These are phyloP conservation scores for Entamoeba moshkovskii DNA, from an alignment of 208 protist species.

Conservation along the genomic window DNA sequence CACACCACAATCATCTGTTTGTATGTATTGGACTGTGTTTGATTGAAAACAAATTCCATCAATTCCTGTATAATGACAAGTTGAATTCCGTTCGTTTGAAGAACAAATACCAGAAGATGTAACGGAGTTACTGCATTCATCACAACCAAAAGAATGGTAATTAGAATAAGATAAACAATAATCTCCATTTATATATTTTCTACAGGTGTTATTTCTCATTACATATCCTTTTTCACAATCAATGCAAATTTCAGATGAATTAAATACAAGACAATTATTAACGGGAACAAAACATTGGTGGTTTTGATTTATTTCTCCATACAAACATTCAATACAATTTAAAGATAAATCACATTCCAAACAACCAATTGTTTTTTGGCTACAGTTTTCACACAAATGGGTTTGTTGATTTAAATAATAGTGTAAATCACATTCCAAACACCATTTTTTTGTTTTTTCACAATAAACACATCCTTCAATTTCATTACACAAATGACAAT, in stretches of 20 bases:
- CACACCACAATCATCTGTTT: no score
- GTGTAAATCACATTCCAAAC: neutral
- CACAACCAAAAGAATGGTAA: neutral
- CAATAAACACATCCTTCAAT: neutral
- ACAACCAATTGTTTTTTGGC: neutral
- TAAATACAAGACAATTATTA: neutral
- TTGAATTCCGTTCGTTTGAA: neutral
- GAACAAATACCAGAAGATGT: neutral
- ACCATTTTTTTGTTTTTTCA: neutral
- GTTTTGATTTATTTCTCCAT: neutral
- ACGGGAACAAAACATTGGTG: neutral
- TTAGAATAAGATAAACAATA: neutral
- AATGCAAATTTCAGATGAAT: neutral
- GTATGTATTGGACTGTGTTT: no score
- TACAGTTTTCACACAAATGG: neutral
- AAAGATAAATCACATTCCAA: neutral
- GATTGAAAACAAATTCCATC: no score
- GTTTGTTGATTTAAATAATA: neutral
- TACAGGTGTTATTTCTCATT: neutral
- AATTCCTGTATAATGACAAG: neutral
- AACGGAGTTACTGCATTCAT: neutral
- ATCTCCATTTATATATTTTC: neutral
- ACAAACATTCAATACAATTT: neutral
- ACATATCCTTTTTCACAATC: neutral
- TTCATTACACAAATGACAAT: neutral